Conservation (phyloP, 306 rosid species). For the Quercus bicolor region DNA sequence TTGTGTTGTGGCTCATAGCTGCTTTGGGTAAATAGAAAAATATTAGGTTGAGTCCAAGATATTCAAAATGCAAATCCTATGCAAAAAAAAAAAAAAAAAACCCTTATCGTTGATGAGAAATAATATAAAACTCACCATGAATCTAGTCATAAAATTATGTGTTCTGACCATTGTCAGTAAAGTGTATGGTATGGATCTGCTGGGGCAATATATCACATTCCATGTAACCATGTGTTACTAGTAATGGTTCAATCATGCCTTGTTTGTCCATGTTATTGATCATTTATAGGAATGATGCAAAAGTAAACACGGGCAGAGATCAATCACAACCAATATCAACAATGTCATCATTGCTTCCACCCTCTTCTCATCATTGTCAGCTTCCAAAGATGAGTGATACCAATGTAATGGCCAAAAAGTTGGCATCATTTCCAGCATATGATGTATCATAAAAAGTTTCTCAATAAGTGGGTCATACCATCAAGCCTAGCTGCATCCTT, state of each 20-base stretch:
- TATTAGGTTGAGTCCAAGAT: too few relatives aligned
- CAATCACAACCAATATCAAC: background rate
- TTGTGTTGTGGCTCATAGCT: too few relatives aligned
- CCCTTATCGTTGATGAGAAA: background rate
- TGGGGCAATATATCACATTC: too few relatives aligned
- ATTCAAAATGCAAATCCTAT: too few relatives aligned
- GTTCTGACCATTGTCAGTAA: too few relatives aligned
- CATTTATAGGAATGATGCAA: too few relatives aligned
- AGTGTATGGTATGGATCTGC: too few relatives aligned
- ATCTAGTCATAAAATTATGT: background rate
- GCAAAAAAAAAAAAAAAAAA: background rate
- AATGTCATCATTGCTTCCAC: background rate
- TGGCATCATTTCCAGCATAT: background rate
- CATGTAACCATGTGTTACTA: too few relatives aligned
- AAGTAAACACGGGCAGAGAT: too few relatives aligned
- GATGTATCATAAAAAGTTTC: background rate
- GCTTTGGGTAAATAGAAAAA: too few relatives aligned
- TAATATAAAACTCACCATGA: background rate
- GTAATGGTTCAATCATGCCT: too few relatives aligned
- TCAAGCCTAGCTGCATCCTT: background rate
- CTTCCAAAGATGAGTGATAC: background rate
- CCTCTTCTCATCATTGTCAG: background rate
- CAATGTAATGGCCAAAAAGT: background rate
- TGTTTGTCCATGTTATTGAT: too few relatives aligned
- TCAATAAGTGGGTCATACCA: background rate